Conservation (phyloP, 208 protist genomes). For the Vickermania spadyakhi region DNA sequence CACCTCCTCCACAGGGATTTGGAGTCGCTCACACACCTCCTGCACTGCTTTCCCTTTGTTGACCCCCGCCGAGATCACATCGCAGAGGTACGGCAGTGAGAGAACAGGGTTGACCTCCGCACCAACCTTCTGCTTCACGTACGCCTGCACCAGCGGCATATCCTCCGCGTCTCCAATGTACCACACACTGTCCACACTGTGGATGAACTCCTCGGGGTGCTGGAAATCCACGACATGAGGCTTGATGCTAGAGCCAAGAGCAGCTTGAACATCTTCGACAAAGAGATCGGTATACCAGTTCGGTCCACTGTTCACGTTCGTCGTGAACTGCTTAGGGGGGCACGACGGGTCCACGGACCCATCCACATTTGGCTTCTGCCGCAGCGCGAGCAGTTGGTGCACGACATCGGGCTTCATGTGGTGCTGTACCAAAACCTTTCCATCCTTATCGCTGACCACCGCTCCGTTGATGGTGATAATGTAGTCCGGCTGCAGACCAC, state of each 20-base stretch:
- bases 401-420: conserved; percentile 30
- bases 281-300: conserved; percentile 42
- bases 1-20: conserved; percentile 5
- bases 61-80: conserved; percentile 9
- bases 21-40: conserved; percentile 11
- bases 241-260: conserved; percentile 74
- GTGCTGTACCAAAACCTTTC: conserved; percentile 16
- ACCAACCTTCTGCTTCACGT: conserved; percentile 5
- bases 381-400: conserved; percentile 32
- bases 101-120: conserved; percentile 8
- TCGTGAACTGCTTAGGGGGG: conserved; percentile 14
- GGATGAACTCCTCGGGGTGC: background rate
- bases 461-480: conserved; percentile 74
- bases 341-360: background rate
- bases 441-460: conserved; percentile 33
- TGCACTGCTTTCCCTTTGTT: conserved; percentile 20
- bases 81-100: conserved; percentile 14
- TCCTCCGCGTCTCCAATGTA: conserved; percentile 5
- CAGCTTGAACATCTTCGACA: conserved; percentile 14
- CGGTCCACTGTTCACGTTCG: conserved; percentile 39
- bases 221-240: background rate
- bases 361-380: conserved; percentile 5
- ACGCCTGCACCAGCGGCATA: conserved; percentile 1
- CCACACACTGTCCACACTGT: conserved; percentile 4
- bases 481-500: conserved; percentile 31